Conservation (phyloP, 1,284 basidiomycete species). For the Leccinum solheimii region DNA sequence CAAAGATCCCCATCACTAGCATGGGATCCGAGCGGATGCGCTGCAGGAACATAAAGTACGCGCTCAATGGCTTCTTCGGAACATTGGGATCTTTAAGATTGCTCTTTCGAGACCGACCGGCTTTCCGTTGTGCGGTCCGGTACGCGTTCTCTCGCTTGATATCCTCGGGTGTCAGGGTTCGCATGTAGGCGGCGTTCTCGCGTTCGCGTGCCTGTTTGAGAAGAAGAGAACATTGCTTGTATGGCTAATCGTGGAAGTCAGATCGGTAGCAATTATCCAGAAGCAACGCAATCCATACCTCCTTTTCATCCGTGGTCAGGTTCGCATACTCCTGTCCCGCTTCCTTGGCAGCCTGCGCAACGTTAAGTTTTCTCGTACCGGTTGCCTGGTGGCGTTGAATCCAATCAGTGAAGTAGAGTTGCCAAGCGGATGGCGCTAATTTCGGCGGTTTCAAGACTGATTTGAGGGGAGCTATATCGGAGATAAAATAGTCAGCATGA, state of each 20-base stretch:
- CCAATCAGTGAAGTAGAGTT: slow-evolving; percentile 96
- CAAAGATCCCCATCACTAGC: slow-evolving; percentile 80
- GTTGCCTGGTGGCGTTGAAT: slow-evolving; percentile 86
- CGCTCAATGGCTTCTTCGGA: slow-evolving; percentile 92
- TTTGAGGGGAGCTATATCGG: slow-evolving; percentile 52
- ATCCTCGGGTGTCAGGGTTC: slow-evolving; percentile 89
- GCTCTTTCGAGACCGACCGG: slow-evolving; percentile 89
- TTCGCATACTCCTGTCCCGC: slow-evolving; percentile 89
- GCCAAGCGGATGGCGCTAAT: slow-evolving; percentile 88
- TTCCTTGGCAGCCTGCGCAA: slow-evolving; percentile 94
- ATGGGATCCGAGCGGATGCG: slow-evolving; percentile 76
- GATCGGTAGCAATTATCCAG: slow-evolving; percentile 34
- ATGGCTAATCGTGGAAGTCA: slow-evolving; percentile 55
- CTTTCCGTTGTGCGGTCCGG: slow-evolving; percentile 89
- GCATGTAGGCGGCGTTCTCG: slow-evolving; percentile 84
- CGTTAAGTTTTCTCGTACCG: slow-evolving; percentile 83
- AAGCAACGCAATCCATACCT: slow-evolving; percentile 48
- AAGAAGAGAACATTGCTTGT: slow-evolving; percentile 78
- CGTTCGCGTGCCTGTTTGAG: slow-evolving; percentile 84
- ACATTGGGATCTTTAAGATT: slow-evolving; percentile 98
- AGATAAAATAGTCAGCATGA: slow-evolving; percentile 28
- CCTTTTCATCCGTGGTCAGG: slow-evolving; percentile 79
- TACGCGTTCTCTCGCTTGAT: slow-evolving; percentile 93
- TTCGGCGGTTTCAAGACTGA: slow-evolving; percentile 48
- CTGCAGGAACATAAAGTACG: slow-evolving; percentile 95